Percentiles rank a stretch among this genome's conserved stretches.
Evolutionary conservation across 768 basidiomycete genomes (phyloP).

Genomic region (Naganishia randhawae): DNA sequence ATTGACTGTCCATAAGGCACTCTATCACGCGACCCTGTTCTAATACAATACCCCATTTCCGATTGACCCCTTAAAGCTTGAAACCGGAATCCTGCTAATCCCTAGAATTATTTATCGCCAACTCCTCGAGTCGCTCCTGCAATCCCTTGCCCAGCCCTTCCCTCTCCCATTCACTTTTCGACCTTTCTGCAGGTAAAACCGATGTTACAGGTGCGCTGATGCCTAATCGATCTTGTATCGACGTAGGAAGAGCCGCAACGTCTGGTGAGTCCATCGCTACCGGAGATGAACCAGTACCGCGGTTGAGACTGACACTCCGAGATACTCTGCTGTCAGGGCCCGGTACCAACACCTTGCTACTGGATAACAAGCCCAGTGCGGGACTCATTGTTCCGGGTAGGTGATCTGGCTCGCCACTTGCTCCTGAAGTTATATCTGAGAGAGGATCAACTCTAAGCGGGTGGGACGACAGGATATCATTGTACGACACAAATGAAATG

Average conservation of each 20-base stretch:
- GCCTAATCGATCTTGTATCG: constrained; percentile 18
- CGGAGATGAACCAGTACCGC: not conserved
- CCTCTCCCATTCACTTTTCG: constrained; percentile 12
- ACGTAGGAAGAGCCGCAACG: not conserved
- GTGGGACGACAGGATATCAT: constrained; percentile 73
- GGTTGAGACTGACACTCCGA: constrained; percentile 14
- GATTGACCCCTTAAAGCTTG: not conserved
- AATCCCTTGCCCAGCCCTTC: constrained; percentile 15
- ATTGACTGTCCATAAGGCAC: not conserved
- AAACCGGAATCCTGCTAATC: not conserved
- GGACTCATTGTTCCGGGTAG: constrained; percentile 53
- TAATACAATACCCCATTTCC: not conserved
- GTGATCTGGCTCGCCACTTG: constrained; percentile 62
- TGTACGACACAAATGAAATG: constrained; percentile 78
- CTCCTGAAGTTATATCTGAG: constrained; percentile 62
- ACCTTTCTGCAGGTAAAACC: not conserved
- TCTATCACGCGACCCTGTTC: not conserved
- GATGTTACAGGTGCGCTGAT: not conserved
- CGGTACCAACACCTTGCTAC: not conserved
- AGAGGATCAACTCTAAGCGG: constrained; percentile 70
- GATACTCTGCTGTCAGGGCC: not conserved
- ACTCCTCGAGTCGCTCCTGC: constrained; percentile 12
- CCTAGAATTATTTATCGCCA: not conserved
- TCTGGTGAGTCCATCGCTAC: not conserved
- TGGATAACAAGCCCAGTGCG: not conserved